phyloP scores from a whole-genome alignment of 768 basidiomycete species.

The Aureoboletus auriporus region DNA sequence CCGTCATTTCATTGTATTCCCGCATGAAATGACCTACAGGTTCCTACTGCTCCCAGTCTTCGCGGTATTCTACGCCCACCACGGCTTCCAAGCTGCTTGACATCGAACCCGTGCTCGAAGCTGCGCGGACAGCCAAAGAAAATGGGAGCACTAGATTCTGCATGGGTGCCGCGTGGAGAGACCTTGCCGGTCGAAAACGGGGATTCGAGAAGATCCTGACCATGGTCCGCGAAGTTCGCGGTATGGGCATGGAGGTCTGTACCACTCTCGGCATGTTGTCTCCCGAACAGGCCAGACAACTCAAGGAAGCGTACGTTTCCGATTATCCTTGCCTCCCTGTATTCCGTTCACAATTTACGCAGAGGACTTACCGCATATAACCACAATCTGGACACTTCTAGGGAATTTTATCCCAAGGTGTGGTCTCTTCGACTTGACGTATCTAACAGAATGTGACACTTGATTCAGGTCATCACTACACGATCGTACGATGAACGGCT shows the following conservation, averaged over 20 bases:
- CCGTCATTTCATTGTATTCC: not conserved
- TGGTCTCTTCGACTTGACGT: constrained; percentile 8
- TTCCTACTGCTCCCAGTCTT: constrained; percentile 97
- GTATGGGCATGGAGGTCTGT: constrained; percentile 99
- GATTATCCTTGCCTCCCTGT: not conserved
- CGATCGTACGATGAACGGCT: constrained; percentile 92
- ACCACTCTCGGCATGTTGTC: constrained; percentile 97
- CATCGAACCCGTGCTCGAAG: constrained; percentile 88
- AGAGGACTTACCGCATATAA: constrained; percentile 97
- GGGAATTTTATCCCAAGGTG: constrained; percentile 93
- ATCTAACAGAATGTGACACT: not conserved
- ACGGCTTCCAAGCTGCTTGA: constrained; percentile 85
- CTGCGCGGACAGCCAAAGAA: constrained; percentile 89
- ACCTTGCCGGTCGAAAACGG: constrained; percentile 86
- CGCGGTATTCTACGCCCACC: constrained; percentile 86
- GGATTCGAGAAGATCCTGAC: constrained; percentile 90
- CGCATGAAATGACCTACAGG: constrained; percentile 40
- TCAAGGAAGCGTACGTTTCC: constrained; percentile 83
- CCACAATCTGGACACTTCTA: constrained; percentile 96
- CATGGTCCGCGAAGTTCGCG: constrained; percentile 89
- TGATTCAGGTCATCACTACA: constrained; percentile 83
- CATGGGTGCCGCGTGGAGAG: constrained; percentile 99
- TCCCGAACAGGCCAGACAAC: constrained; percentile 84
- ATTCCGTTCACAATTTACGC: not conserved
- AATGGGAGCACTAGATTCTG: constrained; percentile 98